phyloP scores from a whole-genome alignment of 225 moss, liverwort and hornwort species.

The Bryoerythrophyllum caledonicum region DNA sequence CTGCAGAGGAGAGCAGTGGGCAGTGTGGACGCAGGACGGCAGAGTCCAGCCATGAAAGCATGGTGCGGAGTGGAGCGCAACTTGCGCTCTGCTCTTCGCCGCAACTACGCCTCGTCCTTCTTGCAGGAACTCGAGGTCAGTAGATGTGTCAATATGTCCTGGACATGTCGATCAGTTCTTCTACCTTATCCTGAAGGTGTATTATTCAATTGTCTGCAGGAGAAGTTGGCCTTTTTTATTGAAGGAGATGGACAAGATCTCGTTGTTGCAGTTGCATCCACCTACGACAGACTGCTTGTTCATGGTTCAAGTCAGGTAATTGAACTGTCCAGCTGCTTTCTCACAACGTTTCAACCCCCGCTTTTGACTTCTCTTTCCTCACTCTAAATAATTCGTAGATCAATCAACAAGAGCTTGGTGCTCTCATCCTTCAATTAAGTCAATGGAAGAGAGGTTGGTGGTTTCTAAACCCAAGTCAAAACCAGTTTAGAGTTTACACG shows the following conservation, averaged over 20 bases:
- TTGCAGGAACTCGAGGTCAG: constrained; percentile 78
- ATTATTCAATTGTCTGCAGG: constrained; percentile 41
- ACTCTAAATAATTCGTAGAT: too few species aligned
- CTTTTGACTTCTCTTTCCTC: too few species aligned
- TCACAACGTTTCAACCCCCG: too few species aligned
- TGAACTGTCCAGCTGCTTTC: neutral
- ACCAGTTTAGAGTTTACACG: too few species aligned
- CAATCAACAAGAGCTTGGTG: too few species aligned
- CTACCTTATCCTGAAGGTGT: neutral
- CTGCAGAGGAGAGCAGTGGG: constrained; percentile 31
- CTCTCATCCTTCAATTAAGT: too few species aligned
- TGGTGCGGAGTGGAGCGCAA: constrained; percentile 83
- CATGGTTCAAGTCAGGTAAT: constrained; percentile 91
- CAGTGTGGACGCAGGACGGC: constrained; percentile 36
- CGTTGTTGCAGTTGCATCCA: constrained; percentile 59
- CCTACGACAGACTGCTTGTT: constrained; percentile 79
- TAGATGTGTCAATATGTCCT: neutral
- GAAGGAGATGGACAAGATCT: constrained; percentile 63
- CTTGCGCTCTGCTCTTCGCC: constrained; percentile 74
- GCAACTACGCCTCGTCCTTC: constrained; percentile 74
- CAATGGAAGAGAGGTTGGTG: too few species aligned
- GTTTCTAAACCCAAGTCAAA: too few species aligned
- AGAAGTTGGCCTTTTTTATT: constrained; percentile 60
- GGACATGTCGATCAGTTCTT: neutral
- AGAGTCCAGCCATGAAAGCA: constrained; percentile 72